Percentiles rank a stretch among this genome's conserved stretches.
phyloP scores from a whole-genome alignment of 192 early-diverging fungal species.

The Haplosporangium gracile region DNA sequence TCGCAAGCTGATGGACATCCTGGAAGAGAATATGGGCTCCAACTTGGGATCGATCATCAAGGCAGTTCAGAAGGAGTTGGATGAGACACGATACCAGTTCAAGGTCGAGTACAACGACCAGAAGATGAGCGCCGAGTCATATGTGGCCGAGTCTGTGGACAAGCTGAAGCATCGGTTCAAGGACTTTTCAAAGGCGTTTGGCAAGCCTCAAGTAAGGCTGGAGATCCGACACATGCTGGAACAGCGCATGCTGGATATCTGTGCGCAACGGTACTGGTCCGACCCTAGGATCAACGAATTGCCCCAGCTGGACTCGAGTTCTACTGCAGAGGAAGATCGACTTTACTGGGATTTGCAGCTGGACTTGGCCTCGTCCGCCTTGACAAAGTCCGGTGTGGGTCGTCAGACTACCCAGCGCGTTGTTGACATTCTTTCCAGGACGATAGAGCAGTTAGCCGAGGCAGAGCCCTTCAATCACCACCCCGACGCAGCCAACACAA shows the following conservation, averaged over 20 bases:
- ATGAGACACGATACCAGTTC: constrained; percentile 97
- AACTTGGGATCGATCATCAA: constrained; percentile 88
- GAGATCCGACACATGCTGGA: constrained; percentile 94
- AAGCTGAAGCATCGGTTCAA: constrained; percentile 95
- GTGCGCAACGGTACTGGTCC: constrained; percentile 92
- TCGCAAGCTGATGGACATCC: constrained; percentile 87
- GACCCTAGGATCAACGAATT: constrained; percentile 80
- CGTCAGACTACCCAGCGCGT: constrained; percentile 92
- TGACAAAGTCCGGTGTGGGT: constrained; percentile 97
- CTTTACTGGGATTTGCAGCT: constrained; percentile 89
- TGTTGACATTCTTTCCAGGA: constrained; percentile 86
- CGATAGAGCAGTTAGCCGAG: constrained; percentile 84
- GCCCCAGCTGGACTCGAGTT: constrained; percentile 68
- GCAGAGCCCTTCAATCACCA: constrained; percentile 91
- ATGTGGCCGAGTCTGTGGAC: constrained; percentile 96
- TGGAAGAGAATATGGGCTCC: constrained; percentile 93
- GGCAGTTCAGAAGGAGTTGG: constrained; percentile 93
- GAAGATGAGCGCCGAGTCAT: constrained; percentile 93
- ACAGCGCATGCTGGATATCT: constrained; percentile 90
- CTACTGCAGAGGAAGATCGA: constrained; percentile 64
- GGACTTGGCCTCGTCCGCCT: constrained; percentile 83
- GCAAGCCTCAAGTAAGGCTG: constrained; percentile 93
- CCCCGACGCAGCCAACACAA: constrained; percentile 79
- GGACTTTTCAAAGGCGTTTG: constrained; percentile 92
- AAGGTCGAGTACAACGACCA: constrained; percentile 99